These are phyloP conservation scores for Tulasnella sp. DNA, from an alignment of 768 basidiomycete species.

Conservation along the genomic window DNA sequence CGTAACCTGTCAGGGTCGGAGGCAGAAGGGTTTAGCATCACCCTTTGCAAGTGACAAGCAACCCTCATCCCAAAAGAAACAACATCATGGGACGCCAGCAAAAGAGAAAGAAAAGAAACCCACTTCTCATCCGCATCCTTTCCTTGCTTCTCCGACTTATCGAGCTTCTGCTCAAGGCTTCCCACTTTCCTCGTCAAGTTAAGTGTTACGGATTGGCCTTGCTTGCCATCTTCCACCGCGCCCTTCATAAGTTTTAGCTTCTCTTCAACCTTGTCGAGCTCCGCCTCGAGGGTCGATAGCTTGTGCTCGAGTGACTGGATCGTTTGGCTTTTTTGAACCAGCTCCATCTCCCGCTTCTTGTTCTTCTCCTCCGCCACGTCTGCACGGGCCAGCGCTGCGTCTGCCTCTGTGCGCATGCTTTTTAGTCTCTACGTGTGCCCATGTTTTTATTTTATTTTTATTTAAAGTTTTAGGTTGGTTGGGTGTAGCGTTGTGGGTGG, in stretches of 20 bases:
- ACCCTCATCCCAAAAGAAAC: neutral
- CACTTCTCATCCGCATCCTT: conserved; percentile 84
- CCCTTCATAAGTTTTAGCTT: conserved; percentile 56
- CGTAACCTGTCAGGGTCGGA: conserved; percentile 48
- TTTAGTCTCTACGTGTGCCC: conserved; percentile 42
- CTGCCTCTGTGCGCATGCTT: conserved; percentile 73
- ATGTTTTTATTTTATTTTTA: too few relatives aligned
- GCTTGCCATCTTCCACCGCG: conserved; percentile 54
- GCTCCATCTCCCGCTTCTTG: conserved; percentile 60
- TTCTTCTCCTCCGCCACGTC: conserved; percentile 77
- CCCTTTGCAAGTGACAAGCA: too few relatives aligned
- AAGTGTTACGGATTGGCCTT: conserved; percentile 60
- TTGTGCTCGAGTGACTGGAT: conserved; percentile 68
- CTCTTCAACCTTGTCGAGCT: conserved; percentile 60
- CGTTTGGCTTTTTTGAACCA: conserved; percentile 78
- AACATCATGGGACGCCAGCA: neutral
- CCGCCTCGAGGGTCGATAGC: conserved; percentile 48
- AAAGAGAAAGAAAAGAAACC: neutral
- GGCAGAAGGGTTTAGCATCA: too few relatives aligned
- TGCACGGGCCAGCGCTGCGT: conserved; percentile 66
- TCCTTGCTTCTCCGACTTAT: conserved; percentile 96
- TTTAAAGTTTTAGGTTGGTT: too few relatives aligned
- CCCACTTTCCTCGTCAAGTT: conserved; percentile 71
- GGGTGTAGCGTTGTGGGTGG: too few relatives aligned
- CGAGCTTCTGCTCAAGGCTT: conserved; percentile 90